Conservation (phyloP, 495 filamentous ascomycete species). For the Penicillium odoratum region DNA sequence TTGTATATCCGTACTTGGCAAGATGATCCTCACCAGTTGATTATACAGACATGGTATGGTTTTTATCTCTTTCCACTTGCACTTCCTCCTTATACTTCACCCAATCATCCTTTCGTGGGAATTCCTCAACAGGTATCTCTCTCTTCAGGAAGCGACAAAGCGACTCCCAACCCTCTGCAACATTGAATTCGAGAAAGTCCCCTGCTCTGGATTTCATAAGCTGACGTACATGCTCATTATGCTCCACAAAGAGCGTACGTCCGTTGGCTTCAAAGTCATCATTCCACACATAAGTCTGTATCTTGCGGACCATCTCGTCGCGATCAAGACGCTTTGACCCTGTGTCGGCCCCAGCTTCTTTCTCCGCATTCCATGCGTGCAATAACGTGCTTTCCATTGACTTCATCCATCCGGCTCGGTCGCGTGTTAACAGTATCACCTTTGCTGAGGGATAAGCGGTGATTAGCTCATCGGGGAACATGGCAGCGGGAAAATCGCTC, state of each 20-base stretch:
- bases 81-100: not conserved
- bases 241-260: not conserved
- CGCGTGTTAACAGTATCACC: not conserved
- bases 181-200: not conserved
- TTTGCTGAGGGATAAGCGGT: not conserved
- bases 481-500: constrained; percentile 2
- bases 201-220: not conserved
- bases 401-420: constrained; percentile 1
- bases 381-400: constrained; percentile 1
- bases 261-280: constrained; percentile 1
- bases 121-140: constrained; percentile 1
- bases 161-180: not conserved
- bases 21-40: not conserved
- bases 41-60: too few species aligned
- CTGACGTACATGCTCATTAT: constrained; percentile 3
- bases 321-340: not conserved
- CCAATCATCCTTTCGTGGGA: constrained; percentile 2
- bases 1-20: constrained; percentile 4
- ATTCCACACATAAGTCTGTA: not conserved
- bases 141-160: not conserved
- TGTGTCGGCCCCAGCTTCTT: not conserved
- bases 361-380: not conserved
- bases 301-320: constrained; percentile 1
- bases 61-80: not conserved
- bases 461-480: constrained; percentile 6